These are phyloP conservation scores for Microsporum ferrugineum DNA, from an alignment of 2,329 filamentous ascomycete genomes.

Conservation along the genomic window DNA sequence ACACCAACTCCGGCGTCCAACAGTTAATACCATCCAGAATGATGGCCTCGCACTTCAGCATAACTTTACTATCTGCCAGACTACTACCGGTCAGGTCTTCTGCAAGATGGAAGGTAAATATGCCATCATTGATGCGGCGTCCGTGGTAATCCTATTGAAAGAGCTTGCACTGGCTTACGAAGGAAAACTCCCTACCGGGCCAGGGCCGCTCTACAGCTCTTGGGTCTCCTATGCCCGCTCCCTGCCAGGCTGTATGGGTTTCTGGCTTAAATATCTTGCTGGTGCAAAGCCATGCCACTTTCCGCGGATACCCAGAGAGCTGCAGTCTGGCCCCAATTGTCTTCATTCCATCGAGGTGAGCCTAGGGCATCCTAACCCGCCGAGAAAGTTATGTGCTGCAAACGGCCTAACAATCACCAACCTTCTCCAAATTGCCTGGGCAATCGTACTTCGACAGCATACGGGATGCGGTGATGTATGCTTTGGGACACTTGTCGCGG, in stretches of 20 bases:
- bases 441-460: conserved; percentile 24
- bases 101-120: conserved; percentile 11
- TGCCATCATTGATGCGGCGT: conserved; percentile 12
- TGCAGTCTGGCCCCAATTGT: neutral
- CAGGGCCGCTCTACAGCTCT: neutral
- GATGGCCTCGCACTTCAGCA: neutral
- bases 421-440: conserved; percentile 47
- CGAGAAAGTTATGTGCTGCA: conserved; percentile 5
- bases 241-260: conserved; percentile 3
- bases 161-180: neutral
- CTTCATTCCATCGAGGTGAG: neutral
- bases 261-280: conserved; percentile 6
- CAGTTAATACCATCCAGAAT: neutral
- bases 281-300: conserved; percentile 1
- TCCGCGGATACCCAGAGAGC: neutral
- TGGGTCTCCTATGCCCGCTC: conserved; percentile 5
- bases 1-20: neutral
- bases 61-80: conserved; percentile 11
- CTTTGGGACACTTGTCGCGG: conserved; percentile 32
- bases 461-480: conserved; percentile 27
- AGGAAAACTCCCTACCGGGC: neutral
- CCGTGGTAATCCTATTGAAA: conserved; percentile 4
- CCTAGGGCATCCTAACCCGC: neutral
- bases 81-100: conserved; percentile 6
- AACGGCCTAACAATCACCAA: conserved; percentile 17